A percentile compares a stretch with the other conserved stretches of the same genome.
These are phyloP conservation scores for Diplodia sapinea DNA, from an alignment of 2,329 filamentous ascomycete species.

Conservation along the genomic window DNA sequence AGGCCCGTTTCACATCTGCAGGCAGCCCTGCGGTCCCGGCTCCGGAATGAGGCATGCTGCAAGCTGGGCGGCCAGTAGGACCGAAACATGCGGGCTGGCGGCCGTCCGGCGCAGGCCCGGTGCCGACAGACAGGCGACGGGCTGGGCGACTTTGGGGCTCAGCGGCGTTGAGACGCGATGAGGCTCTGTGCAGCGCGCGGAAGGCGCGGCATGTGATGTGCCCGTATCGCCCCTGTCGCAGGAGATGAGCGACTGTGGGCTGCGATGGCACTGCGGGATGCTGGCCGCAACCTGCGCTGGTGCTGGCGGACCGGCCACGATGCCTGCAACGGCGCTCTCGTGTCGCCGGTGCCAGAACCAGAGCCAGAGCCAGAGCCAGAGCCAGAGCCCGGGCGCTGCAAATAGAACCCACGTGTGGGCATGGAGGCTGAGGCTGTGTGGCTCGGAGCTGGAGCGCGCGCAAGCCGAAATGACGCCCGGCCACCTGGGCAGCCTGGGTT, in stretches of 20 bases:
- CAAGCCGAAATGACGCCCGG: constrained; percentile 24
- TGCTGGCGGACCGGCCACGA: not conserved
- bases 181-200: constrained; percentile 22
- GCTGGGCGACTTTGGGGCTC: not conserved
- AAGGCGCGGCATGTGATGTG: constrained; percentile 21
- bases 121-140: not conserved
- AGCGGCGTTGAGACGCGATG: constrained; percentile 8
- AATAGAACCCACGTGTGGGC: constrained; percentile 21
- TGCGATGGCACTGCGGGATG: not conserved
- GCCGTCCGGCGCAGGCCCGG: constrained; percentile 1
- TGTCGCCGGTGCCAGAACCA: not conserved
- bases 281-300: not conserved
- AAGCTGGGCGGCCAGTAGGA: not conserved
- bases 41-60: constrained; percentile 10
- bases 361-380: not conserved
- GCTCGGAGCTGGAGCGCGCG: constrained; percentile 19
- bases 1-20: constrained; percentile 23
- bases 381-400: not conserved
- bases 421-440: constrained; percentile 14
- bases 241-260: constrained; percentile 2
- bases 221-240: constrained; percentile 20
- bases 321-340: not conserved
- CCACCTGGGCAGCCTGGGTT: constrained; percentile 21
- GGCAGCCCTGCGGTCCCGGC: constrained; percentile 4
- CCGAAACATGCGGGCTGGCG: not conserved